These are phyloP conservation scores for Phytophthora pisi DNA, from an alignment of 352 stramenopile genomes.

Conservation along the genomic window DNA sequence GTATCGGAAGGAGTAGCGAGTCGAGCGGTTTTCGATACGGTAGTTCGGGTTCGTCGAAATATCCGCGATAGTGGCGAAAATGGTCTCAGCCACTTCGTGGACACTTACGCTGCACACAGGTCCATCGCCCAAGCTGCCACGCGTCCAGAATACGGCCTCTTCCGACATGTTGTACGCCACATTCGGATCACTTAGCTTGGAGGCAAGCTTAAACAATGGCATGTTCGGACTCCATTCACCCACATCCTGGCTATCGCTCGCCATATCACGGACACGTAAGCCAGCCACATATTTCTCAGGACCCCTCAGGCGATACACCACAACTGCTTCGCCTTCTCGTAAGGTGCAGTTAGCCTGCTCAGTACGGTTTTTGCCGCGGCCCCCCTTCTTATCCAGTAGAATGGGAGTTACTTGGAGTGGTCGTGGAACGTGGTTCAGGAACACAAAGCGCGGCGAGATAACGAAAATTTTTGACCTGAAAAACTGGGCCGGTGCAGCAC, in stretches of 20 bases:
- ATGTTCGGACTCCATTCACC: constrained; percentile 69
- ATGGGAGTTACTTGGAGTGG: constrained; percentile 75
- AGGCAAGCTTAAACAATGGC: constrained; percentile 48
- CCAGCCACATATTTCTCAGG: constrained; percentile 76
- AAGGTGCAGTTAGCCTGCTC: constrained; percentile 50
- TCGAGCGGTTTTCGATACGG: constrained; percentile 89
- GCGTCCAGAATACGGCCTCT: constrained; percentile 69
- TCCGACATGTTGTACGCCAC: constrained; percentile 51
- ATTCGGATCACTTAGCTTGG: constrained; percentile 50
- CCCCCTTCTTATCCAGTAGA: constrained; percentile 79
- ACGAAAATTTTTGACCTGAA: constrained; percentile 84
- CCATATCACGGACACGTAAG: constrained; percentile 69
- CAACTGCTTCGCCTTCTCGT: constrained; percentile 55
- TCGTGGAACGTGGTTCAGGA: constrained; percentile 70
- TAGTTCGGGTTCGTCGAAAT: constrained; percentile 72
- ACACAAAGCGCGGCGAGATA: constrained; percentile 77
- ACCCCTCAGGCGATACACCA: constrained; percentile 73
- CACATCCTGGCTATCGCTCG: constrained; percentile 47
- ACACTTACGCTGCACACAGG: constrained; percentile 72
- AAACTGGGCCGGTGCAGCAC: constrained; percentile 82
- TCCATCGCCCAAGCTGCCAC: constrained; percentile 70
- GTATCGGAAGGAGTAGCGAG: constrained; percentile 74
- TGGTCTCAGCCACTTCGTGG: constrained; percentile 65
- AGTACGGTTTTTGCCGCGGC: constrained; percentile 39
- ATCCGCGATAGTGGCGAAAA: constrained; percentile 76